phyloP scores from a whole-genome alignment of 352 stramenopile genomes.

The Globisporangium viniferum region DNA sequence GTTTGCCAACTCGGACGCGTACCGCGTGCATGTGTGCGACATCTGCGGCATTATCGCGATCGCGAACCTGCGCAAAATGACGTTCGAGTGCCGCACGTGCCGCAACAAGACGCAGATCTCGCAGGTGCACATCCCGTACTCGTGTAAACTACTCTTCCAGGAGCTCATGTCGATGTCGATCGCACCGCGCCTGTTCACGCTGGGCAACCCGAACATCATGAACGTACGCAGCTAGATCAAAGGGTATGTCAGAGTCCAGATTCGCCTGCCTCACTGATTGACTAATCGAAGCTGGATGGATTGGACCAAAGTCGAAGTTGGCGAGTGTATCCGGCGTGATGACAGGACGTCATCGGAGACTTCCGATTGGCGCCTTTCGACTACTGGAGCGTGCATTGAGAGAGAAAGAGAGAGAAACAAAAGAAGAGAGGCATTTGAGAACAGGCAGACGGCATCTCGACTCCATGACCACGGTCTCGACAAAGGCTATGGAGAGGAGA shows the following conservation, averaged over 20 bases:
- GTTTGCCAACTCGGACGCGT: conserved; percentile 99
- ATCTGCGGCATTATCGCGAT: conserved; percentile 99
- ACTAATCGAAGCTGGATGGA: not conserved
- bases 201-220: conserved; percentile 74
- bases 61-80: conserved; percentile 98
- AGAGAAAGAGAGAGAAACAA: not conserved
- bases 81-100: conserved; percentile 96
- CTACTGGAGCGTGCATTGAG: not conserved
- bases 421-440: not conserved
- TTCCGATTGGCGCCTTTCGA: too few relatives aligned
- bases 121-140: conserved; percentile 99
- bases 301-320: not conserved
- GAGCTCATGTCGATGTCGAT: conserved; percentile 99
- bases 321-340: not conserved
- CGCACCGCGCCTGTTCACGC: conserved; percentile 95
- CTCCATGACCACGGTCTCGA: not conserved
- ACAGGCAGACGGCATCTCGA: not conserved
- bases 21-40: conserved; percentile 99
- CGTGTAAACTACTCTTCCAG: conserved; percentile 99
- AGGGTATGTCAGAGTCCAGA: not conserved
- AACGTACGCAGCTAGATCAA: conserved; percentile 32
- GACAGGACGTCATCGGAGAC: too few relatives aligned
- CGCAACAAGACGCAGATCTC: conserved; percentile 94
- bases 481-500: not conserved
- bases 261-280: not conserved